Conservation (phyloP, 306 rosid species). For the Dalbergia cochinchinensis region DNA sequence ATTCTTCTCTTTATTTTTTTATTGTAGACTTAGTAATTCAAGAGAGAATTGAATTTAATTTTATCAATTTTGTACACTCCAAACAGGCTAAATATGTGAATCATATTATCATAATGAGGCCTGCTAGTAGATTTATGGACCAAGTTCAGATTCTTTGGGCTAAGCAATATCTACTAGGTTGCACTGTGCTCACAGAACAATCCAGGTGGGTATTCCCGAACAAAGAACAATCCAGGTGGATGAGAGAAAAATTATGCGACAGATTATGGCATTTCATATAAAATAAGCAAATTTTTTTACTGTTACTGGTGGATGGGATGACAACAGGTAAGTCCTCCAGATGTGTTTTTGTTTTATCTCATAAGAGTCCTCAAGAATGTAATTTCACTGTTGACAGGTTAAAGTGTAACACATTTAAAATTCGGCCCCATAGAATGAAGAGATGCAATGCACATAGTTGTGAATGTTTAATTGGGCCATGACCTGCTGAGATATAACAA, state of each 20-base stretch:
- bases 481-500: background rate
- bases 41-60: too few species aligned
- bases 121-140: background rate
- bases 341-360: background rate
- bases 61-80: too few species aligned
- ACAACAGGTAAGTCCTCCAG: background rate
- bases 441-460: background rate
- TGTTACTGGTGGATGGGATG: background rate
- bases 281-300: too few species aligned
- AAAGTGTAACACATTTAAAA: background rate
- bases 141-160: constrained; percentile 3
- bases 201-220: background rate
- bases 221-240: too few species aligned
- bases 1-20: too few species aligned
- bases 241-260: too few species aligned
- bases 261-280: too few species aligned
- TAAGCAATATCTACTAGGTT: background rate
- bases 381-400: background rate
- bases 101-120: background rate
- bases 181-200: background rate
- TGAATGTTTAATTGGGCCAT: background rate
- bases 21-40: too few species aligned
- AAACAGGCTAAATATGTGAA: background rate
- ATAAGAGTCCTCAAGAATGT: background rate
- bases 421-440: background rate